Conservation (phyloP, 306 rosid genomes). For the Morella rubra region DNA sequence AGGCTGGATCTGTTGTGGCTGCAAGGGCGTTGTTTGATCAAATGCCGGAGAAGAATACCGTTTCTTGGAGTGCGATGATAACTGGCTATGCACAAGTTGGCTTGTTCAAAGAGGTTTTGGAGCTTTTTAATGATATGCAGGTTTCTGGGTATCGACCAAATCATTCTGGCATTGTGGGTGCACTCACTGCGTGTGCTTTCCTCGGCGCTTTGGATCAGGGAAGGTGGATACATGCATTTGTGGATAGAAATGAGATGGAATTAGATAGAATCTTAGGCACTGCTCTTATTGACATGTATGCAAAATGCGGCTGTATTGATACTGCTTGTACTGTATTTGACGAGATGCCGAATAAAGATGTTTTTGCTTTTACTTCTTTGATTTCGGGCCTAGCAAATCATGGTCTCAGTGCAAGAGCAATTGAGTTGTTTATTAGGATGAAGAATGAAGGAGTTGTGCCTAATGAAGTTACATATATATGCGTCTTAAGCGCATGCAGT, state of each 20-base stretch:
- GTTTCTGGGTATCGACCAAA: conserved; percentile 36
- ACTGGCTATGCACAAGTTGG: conserved; percentile 46
- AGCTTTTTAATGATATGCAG: conserved; percentile 44
- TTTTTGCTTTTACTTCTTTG: conserved; percentile 48
- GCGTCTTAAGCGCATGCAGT: conserved; percentile 53
- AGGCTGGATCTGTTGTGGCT: conserved; percentile 21
- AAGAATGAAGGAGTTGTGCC: conserved; percentile 36
- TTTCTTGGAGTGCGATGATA: conserved; percentile 55
- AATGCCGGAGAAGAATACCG: conserved; percentile 45
- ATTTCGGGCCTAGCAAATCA: conserved; percentile 47
- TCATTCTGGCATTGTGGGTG: conserved; percentile 41
- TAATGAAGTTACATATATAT: conserved; percentile 46
- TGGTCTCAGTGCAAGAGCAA: conserved; percentile 37
- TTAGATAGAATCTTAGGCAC: conserved; percentile 42
- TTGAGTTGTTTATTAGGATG: conserved; percentile 40
- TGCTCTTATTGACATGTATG: conserved; percentile 50
- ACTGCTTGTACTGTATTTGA: conserved; percentile 35
- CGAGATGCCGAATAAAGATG: conserved; percentile 39
- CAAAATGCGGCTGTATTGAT: conserved; percentile 45
- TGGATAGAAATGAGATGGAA: conserved; percentile 30
- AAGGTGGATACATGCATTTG: conserved; percentile 52
- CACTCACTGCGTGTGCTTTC: conserved; percentile 45
- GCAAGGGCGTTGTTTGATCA: conserved; percentile 43
- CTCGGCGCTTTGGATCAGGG: conserved; percentile 54
- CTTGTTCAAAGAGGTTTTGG: conserved; percentile 45